Percentiles rank a stretch among this genome's conserved stretches.
phyloP scores from a whole-genome alignment of 2,329 filamentous ascomycete species.

The Tolypocladium cylindrosporum region DNA sequence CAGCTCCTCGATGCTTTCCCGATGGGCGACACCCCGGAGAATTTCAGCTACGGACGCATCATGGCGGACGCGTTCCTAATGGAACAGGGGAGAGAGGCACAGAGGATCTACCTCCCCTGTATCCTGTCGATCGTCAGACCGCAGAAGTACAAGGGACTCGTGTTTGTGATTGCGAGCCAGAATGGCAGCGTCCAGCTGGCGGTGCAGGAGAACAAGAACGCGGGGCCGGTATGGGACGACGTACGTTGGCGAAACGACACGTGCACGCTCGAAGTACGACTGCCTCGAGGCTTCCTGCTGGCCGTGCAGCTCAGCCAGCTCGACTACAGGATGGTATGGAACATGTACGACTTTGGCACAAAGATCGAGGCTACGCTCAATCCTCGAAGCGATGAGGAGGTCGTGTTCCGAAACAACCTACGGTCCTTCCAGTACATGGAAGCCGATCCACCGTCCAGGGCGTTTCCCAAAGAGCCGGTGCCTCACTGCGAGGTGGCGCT shows the following conservation, averaged over 20 bases:
- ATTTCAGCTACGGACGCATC: slow-evolving; percentile 73
- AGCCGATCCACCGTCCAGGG: slow-evolving; percentile 53
- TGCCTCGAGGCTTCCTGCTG: slow-evolving; percentile 68
- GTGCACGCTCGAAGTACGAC: slow-evolving; percentile 53
- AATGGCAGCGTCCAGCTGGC: slow-evolving; percentile 65
- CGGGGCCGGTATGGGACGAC: slow-evolving; percentile 70
- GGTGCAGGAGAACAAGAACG: slow-evolving; percentile 58
- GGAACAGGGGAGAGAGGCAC: slow-evolving; percentile 59
- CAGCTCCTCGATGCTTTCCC: slow-evolving; percentile 61
- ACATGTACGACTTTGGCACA: slow-evolving; percentile 74
- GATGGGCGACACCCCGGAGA: slow-evolving; percentile 60
- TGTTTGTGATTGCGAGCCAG: slow-evolving; percentile 70
- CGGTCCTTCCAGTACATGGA: slow-evolving; percentile 76
- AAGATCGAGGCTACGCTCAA: slow-evolving; percentile 65
- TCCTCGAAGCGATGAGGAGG: slow-evolving; percentile 57
- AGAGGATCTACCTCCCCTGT: slow-evolving; percentile 61
- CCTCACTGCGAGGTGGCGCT: slow-evolving; percentile 62
- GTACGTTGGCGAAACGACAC: slow-evolving; percentile 67
- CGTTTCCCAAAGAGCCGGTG: slow-evolving; percentile 68
- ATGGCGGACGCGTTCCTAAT: slow-evolving; percentile 65
- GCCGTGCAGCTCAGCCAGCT: slow-evolving; percentile 60
- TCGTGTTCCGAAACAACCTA: slow-evolving; percentile 60
- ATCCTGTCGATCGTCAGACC: slow-evolving; percentile 67
- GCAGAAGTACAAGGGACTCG: slow-evolving; percentile 57
- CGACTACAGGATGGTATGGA: slow-evolving; percentile 73